These are phyloP conservation scores for Fusarium goolgardi DNA, from an alignment of 2,329 filamentous ascomycete species.

Conservation along the genomic window DNA sequence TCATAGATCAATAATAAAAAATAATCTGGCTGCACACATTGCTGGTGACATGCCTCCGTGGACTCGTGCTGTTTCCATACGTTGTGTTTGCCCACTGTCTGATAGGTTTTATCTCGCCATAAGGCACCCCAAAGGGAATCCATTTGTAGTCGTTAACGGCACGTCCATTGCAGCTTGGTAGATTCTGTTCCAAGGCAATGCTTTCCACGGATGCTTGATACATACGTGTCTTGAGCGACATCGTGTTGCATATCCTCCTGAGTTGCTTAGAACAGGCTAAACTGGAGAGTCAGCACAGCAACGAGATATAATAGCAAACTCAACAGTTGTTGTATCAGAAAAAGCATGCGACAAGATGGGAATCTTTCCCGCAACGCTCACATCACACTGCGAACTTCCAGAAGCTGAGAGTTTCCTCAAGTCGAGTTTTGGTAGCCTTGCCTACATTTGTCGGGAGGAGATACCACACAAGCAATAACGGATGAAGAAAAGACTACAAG, in stretches of 20 bases:
- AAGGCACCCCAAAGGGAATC: neutral
- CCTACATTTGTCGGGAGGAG: slow-evolving; percentile 11
- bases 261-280: neutral
- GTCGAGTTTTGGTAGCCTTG: neutral
- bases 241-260: neutral
- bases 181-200: neutral
- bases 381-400: neutral
- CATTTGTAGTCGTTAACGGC: neutral
- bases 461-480: neutral
- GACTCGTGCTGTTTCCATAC: neutral
- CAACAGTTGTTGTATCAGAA: neutral
- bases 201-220: too few species aligned
- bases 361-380: neutral
- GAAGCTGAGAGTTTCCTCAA: slow-evolving; percentile 3
- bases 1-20: slow-evolving; percentile 24
- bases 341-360: neutral
- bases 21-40: slow-evolving; percentile 2
- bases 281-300: neutral
- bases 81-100: neutral
- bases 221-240: neutral
- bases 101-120: neutral
- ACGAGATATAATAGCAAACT: neutral
- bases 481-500: slow-evolving; percentile 2
- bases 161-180: neutral
- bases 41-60: neutral